phyloP scores from a whole-genome alignment of 2,329 filamentous ascomycete species.

The Penicillium occitanis region DNA sequence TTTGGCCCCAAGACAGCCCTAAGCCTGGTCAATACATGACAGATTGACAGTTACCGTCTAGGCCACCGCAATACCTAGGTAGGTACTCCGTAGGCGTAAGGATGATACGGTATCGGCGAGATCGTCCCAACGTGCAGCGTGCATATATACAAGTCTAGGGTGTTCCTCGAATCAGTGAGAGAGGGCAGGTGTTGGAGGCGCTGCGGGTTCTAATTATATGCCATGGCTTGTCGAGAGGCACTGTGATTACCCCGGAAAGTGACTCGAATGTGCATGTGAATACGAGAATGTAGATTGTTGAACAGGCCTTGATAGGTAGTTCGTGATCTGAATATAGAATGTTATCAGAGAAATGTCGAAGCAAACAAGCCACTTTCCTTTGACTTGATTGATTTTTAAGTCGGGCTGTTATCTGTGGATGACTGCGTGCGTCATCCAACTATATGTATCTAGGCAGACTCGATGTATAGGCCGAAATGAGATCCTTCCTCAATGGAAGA shows the following conservation, averaged over 20 bases:
- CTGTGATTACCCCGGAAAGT: neutral
- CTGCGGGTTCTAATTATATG: slow-evolving; percentile 3
- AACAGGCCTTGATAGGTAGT: neutral
- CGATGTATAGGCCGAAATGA: neutral
- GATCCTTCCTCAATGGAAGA: neutral
- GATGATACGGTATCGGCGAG: neutral
- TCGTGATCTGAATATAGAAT: neutral
- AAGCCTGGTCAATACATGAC: neutral
- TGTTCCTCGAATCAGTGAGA: neutral
- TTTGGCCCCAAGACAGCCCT: slow-evolving; percentile 1
- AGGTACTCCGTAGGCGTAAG: neutral
- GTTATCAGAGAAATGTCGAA: neutral
- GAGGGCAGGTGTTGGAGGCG: neutral
- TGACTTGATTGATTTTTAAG: neutral
- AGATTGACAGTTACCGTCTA: neutral
- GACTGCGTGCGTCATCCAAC: neutral
- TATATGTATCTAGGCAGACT: neutral
- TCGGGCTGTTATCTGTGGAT: neutral
- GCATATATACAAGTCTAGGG: neutral
- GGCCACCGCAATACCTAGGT: neutral
- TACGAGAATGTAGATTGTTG: neutral
- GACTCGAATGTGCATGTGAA: neutral
- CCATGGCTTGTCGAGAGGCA: neutral
- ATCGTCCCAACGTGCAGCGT: neutral
- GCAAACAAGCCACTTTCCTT: neutral